Evolutionary conservation across 163 green algal genomes (phyloP).

Genomic region (Chlamydomonas reinhardtii): DNA sequence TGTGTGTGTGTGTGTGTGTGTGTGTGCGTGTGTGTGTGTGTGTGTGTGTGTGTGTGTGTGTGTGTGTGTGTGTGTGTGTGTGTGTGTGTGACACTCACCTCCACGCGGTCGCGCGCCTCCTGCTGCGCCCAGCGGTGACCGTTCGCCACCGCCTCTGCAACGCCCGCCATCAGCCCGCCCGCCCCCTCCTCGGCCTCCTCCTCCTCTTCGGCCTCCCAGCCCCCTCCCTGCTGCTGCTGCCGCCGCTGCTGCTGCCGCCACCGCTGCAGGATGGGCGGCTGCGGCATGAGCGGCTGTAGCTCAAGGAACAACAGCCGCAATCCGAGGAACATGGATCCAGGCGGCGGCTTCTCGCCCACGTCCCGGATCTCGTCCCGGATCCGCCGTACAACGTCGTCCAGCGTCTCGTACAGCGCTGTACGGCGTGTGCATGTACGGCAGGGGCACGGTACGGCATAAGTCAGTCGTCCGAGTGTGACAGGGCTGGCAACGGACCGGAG

Average conservation of each 20-base stretch:
- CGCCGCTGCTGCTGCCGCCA: background rate
- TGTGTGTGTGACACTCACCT: too few species aligned
- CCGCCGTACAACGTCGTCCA: slow-evolving; percentile 16
- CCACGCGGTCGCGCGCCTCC: slow-evolving; percentile 11
- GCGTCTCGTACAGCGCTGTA: slow-evolving; percentile 27
- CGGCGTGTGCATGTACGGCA: background rate
- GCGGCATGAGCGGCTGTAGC: background rate
- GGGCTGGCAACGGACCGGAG: too few species aligned
- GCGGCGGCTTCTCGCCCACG: slow-evolving; percentile 14
- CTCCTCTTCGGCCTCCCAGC: background rate
- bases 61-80: too few species aligned
- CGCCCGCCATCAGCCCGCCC: background rate
- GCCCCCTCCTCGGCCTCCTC: background rate
- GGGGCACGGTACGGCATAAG: too few species aligned
- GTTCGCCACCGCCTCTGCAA: background rate
- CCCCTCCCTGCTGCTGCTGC: background rate
- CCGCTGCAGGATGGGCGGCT: background rate
- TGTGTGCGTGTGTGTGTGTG: too few species aligned
- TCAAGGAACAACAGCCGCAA: slow-evolving; percentile 34
- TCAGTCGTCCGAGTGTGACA: too few species aligned
- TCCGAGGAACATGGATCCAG: slow-evolving; percentile 34
- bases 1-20: too few species aligned
- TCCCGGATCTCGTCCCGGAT: slow-evolving; percentile 29
- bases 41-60: too few species aligned
- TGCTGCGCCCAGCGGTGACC: background rate